Percentiles rank a stretch among this genome's conserved stretches.
phyloP scores from a whole-genome alignment of 441 rosid species.

The Kokia cookei region DNA sequence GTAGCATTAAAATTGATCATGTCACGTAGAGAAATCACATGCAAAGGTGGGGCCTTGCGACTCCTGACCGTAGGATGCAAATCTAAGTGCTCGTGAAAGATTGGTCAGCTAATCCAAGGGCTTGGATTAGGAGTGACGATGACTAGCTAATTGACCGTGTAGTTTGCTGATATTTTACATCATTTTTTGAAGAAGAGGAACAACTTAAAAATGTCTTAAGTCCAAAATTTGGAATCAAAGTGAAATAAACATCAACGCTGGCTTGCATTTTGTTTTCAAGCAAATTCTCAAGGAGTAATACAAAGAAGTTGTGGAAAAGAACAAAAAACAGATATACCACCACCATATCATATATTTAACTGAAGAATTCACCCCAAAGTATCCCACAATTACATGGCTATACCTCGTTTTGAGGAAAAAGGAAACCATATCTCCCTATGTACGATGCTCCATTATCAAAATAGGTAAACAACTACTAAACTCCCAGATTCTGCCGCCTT shows the following conservation, averaged over 20 bases:
- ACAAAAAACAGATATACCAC: slow-evolving; percentile 17
- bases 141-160: background rate
- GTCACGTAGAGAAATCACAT: background rate
- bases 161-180: background rate
- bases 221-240: background rate
- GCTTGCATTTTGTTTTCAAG: background rate
- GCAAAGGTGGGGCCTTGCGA: background rate
- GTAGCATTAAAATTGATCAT: background rate
- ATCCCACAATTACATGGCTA: slow-evolving; percentile 34
- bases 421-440: slow-evolving; percentile 17
- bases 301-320: slow-evolving; percentile 8
- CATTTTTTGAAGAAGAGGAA: background rate
- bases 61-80: background rate
- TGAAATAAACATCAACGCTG: background rate
- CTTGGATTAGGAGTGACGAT: background rate
- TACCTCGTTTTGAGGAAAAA: slow-evolving; percentile 10
- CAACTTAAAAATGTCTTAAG: background rate
- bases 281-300: background rate
- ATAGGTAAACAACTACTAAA: background rate
- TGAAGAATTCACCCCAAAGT: slow-evolving; percentile 30
- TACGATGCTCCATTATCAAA: slow-evolving; percentile 25
- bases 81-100: background rate
- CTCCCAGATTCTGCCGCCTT: background rate
- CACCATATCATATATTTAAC: slow-evolving; percentile 15
- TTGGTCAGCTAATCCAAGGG: background rate